Evolutionary conservation across 2,329 filamentous ascomycete genomes (phyloP).

Genomic region (Fonsecaea pedrosoi): DNA sequence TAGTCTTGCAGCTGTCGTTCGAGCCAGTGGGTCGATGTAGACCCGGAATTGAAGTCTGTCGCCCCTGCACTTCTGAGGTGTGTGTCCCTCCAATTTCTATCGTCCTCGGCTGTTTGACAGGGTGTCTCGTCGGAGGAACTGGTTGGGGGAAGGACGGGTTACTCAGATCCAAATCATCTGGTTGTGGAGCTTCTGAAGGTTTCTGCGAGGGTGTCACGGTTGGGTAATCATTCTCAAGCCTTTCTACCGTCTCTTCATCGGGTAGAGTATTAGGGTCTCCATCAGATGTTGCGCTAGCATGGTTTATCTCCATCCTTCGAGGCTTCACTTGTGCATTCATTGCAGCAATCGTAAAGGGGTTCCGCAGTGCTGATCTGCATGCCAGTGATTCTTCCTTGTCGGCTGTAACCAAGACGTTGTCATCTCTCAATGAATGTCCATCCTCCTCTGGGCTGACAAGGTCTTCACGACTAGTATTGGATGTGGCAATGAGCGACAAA

Average conservation of each 20-base stretch:
- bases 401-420: not conserved
- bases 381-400: not conserved
- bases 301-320: conserved; percentile 20
- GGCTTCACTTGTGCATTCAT: conserved; percentile 39
- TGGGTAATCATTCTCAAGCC: not conserved
- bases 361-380: conserved; percentile 28
- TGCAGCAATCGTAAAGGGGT: conserved; percentile 49
- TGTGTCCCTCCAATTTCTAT: conserved; percentile 5
- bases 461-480: conserved; percentile 4
- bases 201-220: not conserved
- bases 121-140: conserved; percentile 29
- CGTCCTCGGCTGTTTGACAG: not conserved
- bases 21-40: not conserved
- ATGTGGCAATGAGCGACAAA: not conserved
- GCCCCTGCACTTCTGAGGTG: conserved; percentile 18
- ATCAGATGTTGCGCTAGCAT: not conserved
- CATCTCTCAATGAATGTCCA: not conserved
- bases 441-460: not conserved
- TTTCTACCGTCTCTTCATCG: not conserved
- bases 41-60: conserved; percentile 24
- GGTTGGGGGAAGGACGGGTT: conserved; percentile 30
- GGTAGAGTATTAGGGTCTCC: not conserved
- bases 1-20: not conserved
- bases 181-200: conserved; percentile 12
- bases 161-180: conserved; percentile 11